These are phyloP conservation scores for Neonectria neomacrospora DNA, from an alignment of 2,329 filamentous ascomycete genomes.

Conservation along the genomic window DNA sequence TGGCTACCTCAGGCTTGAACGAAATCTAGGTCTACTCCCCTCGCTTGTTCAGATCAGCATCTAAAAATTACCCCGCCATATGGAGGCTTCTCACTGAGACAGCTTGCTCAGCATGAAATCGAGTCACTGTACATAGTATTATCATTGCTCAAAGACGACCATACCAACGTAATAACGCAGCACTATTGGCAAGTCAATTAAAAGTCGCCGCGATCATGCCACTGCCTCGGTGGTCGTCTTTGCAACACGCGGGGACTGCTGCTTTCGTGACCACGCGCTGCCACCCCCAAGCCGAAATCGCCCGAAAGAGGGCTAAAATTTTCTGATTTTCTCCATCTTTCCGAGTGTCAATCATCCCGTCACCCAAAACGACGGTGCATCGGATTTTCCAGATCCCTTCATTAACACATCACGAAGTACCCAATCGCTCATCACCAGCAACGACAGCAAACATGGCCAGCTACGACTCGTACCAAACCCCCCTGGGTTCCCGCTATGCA, in stretches of 20 bases:
- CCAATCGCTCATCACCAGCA: background rate
- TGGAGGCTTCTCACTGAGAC: background rate
- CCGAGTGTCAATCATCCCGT: background rate
- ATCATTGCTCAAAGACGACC: too few species aligned
- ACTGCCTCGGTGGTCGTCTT: too few species aligned
- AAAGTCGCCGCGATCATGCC: too few species aligned
- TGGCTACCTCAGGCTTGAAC: background rate
- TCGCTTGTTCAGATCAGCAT: background rate
- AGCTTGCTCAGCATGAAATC: background rate
- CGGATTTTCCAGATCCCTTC: background rate
- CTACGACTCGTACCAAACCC: constrained; percentile 30
- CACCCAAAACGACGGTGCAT: background rate
- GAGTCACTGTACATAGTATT: background rate
- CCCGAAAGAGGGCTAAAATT: constrained; percentile 1
- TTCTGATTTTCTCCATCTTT: background rate
- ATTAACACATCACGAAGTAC: background rate
- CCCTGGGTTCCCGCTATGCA: constrained; percentile 22
- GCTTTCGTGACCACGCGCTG: background rate
- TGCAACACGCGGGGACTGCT: too few species aligned
- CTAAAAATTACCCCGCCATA: background rate
- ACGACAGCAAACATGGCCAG: constrained; percentile 4
- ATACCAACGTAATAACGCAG: too few species aligned
- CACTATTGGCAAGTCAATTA: too few species aligned
- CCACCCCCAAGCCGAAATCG: background rate
- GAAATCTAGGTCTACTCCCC: background rate